Percentiles rank a stretch among this genome's conserved stretches.
Evolutionary conservation across 2,329 filamentous ascomycete genomes (phyloP).

Genomic region (Fusarium keratoplasticum): DNA sequence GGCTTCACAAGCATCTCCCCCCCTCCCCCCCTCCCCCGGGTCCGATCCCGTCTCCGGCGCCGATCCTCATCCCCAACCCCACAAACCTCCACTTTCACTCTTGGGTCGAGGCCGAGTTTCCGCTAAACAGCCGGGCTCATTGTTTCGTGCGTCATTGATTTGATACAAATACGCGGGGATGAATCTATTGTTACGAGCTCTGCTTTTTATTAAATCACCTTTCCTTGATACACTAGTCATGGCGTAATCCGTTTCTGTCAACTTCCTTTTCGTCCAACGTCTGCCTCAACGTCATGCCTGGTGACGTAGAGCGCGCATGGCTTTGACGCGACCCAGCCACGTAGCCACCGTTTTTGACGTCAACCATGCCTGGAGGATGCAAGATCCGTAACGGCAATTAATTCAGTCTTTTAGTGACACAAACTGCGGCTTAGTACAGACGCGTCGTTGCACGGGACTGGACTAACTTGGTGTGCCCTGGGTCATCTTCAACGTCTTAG

Average conservation of each 20-base stretch:
- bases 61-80: conserved; percentile 33
- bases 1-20: conserved; percentile 4
- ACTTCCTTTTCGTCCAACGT: conserved; percentile 2
- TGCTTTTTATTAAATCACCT: neutral
- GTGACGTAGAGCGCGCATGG: conserved; percentile 29
- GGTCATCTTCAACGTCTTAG: conserved; percentile 7
- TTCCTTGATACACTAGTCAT: neutral
- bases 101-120: neutral
- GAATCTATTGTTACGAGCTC: neutral
- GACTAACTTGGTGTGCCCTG: neutral
- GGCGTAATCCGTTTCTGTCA: neutral
- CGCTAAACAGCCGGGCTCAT: neutral
- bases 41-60: conserved; percentile 32
- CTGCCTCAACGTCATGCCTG: conserved; percentile 6
- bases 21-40: conserved; percentile 4
- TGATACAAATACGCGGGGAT: neutral
- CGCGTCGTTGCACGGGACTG: conserved; percentile 21
- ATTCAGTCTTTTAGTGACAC: conserved; percentile 8
- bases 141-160: conserved; percentile 32
- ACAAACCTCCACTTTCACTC: conserved; percentile 23
- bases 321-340: conserved; percentile 31
- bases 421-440: conserved; percentile 14
- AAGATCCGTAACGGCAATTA: neutral
- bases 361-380: conserved; percentile 12
- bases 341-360: conserved; percentile 21